These are phyloP conservation scores for Panus rudis DNA, from an alignment of 768 basidiomycete species.

Conservation along the genomic window DNA sequence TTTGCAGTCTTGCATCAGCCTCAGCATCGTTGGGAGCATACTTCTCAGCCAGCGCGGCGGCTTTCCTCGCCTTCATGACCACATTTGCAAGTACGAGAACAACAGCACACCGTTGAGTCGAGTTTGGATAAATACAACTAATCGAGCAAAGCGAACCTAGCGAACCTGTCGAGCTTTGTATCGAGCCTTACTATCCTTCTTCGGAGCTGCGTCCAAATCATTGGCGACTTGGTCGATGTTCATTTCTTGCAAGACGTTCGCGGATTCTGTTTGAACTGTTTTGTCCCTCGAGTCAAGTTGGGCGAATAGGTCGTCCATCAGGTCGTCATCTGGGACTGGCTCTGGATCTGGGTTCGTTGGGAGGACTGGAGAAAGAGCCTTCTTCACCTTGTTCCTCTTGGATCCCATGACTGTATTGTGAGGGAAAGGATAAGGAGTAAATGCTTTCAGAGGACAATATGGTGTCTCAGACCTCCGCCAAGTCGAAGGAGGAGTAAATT, in stretches of 20 bases:
- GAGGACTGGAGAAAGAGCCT: slow-evolving; percentile 26
- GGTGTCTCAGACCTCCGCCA: too few species aligned
- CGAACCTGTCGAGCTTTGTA: slow-evolving; percentile 68
- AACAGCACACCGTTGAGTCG: neutral
- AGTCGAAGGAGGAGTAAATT: too few species aligned
- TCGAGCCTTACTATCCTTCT: slow-evolving; percentile 54
- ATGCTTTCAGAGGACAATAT: too few species aligned
- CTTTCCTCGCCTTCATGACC: slow-evolving; percentile 57
- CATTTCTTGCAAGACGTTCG: slow-evolving; percentile 42
- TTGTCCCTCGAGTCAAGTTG: slow-evolving; percentile 65
- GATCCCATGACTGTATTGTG: slow-evolving; percentile 23
- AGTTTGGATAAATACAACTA: too few species aligned
- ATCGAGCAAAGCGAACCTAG: too few species aligned
- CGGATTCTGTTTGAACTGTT: slow-evolving; percentile 42
- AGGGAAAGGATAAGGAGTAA: neutral
- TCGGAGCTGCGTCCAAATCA: slow-evolving; percentile 23
- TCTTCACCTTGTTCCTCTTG: slow-evolving; percentile 54
- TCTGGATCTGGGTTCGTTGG: slow-evolving; percentile 20
- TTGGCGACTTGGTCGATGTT: slow-evolving; percentile 27
- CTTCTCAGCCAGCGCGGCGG: slow-evolving; percentile 51
- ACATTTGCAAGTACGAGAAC: neutral
- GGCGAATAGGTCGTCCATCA: slow-evolving; percentile 70
- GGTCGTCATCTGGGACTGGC: slow-evolving; percentile 40
- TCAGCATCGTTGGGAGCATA: slow-evolving; percentile 47
- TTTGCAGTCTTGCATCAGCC: slow-evolving; percentile 51